A percentile compares a stretch with the other conserved stretches of the same genome.
These are phyloP conservation scores for Carex pumila DNA, from an alignment of 176 grass and related monocot genomes.

Conservation along the genomic window DNA sequence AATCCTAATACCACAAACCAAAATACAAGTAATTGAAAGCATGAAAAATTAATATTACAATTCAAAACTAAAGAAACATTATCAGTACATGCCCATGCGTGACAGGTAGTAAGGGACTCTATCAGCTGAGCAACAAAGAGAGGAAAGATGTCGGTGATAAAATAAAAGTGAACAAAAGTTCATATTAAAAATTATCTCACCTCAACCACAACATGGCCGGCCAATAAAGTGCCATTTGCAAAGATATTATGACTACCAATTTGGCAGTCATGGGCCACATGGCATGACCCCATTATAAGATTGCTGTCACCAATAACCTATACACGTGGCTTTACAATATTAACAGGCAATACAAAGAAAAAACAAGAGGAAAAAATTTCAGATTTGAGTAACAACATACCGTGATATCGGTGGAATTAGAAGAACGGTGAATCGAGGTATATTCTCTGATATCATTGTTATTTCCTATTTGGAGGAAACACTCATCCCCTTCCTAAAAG, in stretches of 20 bases:
- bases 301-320: slow-evolving; percentile 91
- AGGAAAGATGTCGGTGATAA: not conserved
- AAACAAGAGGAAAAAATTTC: not conserved
- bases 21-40: not conserved
- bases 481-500: slow-evolving; percentile 55
- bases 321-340: not conserved
- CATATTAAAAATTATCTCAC: slow-evolving; percentile 38
- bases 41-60: slow-evolving; percentile 1
- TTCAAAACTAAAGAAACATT: not conserved
- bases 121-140: not conserved
- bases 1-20: slow-evolving; percentile 39
- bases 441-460: slow-evolving; percentile 85
- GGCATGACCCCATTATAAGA: slow-evolving; percentile 81
- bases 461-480: slow-evolving; percentile 68
- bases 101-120: not conserved
- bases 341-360: not conserved
- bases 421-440: slow-evolving; percentile 74
- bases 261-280: slow-evolving; percentile 95
- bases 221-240: slow-evolving; percentile 83
- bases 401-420: slow-evolving; percentile 58
- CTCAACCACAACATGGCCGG: slow-evolving; percentile 82
- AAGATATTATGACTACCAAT: slow-evolving; percentile 90
- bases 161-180: slow-evolving; percentile 3
- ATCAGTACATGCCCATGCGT: not conserved
- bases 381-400: slow-evolving; percentile 45